phyloP scores from a whole-genome alignment of 1,139 yeast species.

The Candida mesenterica region DNA sequence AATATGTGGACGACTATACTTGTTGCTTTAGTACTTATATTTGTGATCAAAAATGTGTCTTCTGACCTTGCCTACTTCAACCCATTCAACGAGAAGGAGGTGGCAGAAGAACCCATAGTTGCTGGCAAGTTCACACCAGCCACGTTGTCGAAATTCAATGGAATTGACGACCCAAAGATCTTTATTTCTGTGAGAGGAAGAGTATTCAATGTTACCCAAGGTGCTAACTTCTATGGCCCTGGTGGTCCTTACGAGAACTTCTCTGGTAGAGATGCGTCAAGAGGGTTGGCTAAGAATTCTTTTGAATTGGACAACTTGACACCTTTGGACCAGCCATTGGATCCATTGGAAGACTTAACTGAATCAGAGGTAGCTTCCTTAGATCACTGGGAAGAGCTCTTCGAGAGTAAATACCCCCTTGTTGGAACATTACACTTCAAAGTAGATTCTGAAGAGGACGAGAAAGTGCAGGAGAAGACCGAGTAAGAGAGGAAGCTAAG shows the following conservation, averaged over 20 bases:
- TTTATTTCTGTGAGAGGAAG: slow-evolving; percentile 81
- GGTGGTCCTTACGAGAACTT: slow-evolving; percentile 94
- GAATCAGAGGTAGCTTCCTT: slow-evolving; percentile 65
- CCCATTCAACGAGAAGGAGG: slow-evolving; percentile 19
- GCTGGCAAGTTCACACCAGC: slow-evolving; percentile 81
- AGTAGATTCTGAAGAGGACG: no score
- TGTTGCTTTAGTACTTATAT: slow-evolving; percentile 18
- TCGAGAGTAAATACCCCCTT: slow-evolving; percentile 70
- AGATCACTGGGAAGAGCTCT: slow-evolving; percentile 84
- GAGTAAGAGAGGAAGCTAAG: no score
- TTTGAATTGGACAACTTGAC: slow-evolving; percentile 66
- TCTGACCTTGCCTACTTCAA: slow-evolving; percentile 20
- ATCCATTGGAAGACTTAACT: slow-evolving; percentile 59
- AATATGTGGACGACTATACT: slow-evolving; percentile 21
- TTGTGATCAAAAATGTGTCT: slow-evolving; percentile 19
- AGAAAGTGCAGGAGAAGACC: no score
- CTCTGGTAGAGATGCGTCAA: slow-evolving; percentile 95
- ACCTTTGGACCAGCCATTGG: slow-evolving; percentile 69
- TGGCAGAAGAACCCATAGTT: slow-evolving; percentile 55
- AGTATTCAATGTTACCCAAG: slow-evolving; percentile 81
- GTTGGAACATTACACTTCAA: slow-evolving; percentile 54
- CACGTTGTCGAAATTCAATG: slow-evolving; percentile 73
- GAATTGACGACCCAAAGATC: slow-evolving; percentile 73
- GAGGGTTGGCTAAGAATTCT: slow-evolving; percentile 89
- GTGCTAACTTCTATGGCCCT: slow-evolving; percentile 90